Conservation (phyloP, 306 rosid genomes). For the Elaeagnus macrophylla region DNA sequence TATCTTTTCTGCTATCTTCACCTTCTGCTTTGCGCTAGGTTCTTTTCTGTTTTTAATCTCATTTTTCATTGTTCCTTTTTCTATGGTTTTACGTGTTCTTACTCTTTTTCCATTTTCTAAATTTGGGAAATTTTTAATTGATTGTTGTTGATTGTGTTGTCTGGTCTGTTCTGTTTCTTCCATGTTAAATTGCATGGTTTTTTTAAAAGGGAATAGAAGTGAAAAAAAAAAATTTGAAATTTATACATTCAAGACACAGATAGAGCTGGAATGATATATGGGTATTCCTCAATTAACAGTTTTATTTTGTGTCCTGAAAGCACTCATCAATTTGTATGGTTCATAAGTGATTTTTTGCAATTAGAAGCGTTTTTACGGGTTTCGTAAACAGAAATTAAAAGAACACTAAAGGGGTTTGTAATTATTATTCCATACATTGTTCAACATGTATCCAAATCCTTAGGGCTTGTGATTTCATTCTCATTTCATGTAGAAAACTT, state of each 20-base stretch:
- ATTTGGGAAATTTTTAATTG: too few relatives aligned
- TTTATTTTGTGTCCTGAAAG: background rate
- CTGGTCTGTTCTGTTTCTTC: too few relatives aligned
- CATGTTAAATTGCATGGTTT: background rate
- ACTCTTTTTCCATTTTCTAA: too few relatives aligned
- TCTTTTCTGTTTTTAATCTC: background rate
- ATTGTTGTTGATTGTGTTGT: too few relatives aligned
- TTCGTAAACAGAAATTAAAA: too few relatives aligned
- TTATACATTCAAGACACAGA: conserved; percentile 10
- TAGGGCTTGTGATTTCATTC: background rate
- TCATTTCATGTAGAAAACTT: background rate
- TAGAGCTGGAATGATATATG: conserved; percentile 13
- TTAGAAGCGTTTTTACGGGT: too few relatives aligned
- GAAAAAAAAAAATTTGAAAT: background rate
- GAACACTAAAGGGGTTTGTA: background rate
- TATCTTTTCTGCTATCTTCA: conserved; percentile 91
- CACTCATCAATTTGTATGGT: too few relatives aligned
- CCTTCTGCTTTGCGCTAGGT: conserved; percentile 96
- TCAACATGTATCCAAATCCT: conserved; percentile 4
- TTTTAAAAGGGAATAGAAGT: background rate
- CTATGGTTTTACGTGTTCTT: background rate
- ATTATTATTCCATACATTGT: conserved; percentile 5
- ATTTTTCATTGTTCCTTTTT: background rate
- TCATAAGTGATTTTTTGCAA: too few relatives aligned
- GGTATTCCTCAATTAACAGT: conserved; percentile 13